Base-by-base conservation (phyloP, 139 green algal genomes). In the Limnomonas spitsbergensis region DNA sequence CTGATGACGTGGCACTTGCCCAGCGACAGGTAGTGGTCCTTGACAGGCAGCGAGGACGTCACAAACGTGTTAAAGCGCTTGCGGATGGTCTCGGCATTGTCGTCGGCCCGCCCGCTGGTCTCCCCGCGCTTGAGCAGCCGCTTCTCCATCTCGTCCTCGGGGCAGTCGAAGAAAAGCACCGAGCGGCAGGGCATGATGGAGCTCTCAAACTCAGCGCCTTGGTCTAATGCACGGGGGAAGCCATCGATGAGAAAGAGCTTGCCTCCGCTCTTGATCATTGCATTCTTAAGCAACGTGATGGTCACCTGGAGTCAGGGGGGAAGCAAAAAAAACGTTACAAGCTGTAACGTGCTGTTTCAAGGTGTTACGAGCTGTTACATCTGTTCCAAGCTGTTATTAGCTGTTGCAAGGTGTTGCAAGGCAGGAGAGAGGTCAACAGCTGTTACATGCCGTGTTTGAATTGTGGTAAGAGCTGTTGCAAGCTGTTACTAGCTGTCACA, bases 31-130 rank as follows among this genome's bases (percentile, higher is more conserved):
- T 97, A 97, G 84, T 95, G 83, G 32, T 94, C 70, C 32, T 97
- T 85, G 1, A 98, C 91, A 1, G 94, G 94, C 88, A 97, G 82
- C 66, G 80, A 92, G 53, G 89, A 79, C 37, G 94, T 86, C 39
- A 94, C 69, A 74, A 98, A 98, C 27, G 93, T 94, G 73, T 89
- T 86, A 82, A 99, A 99, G 37, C 95, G 90, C 85, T 98, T 99
- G 35, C 82, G 81, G 80, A 99, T 99, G 37, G 93, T 97, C 52
- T 94, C 91, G 2, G 82, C 83, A 82, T 99, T 99, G 89, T 99
- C 95, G 73, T 99, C 95, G 40, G 89, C 91, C 40, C 95, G 87
- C 0, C 95, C 95, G 56, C 84, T 91, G 68, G 90, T 95, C 81
- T 98, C 88, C 14, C 94, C 89, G 53, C 95, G 87, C 38, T 91